phyloP scores from a whole-genome alignment of 1,284 basidiomycete genomes.

The Ustilago shanxiensis region DNA sequence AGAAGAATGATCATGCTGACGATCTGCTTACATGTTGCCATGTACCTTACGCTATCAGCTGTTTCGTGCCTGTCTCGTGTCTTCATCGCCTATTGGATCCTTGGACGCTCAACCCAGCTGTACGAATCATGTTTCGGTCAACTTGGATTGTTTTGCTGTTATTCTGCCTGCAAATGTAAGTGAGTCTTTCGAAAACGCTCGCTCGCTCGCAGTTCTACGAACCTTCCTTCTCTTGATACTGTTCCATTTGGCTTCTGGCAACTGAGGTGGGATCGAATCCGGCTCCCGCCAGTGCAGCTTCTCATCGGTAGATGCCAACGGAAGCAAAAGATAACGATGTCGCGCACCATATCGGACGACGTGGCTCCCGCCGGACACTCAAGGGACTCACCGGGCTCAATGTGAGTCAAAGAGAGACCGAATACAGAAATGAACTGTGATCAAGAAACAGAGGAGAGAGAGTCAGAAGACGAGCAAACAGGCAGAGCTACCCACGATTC shows the following conservation, averaged over 20 bases:
- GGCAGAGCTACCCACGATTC: too few species aligned
- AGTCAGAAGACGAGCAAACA: background rate
- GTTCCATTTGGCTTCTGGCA: too few species aligned
- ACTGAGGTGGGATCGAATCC: too few species aligned
- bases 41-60: background rate
- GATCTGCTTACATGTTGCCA: background rate
- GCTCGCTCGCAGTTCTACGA: background rate
- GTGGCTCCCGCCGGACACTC: background rate
- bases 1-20: background rate
- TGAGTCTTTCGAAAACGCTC: background rate
- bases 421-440: background rate
- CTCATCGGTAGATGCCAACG: too few species aligned
- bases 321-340: background rate
- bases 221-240: too few species aligned
- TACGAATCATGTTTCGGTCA: background rate
- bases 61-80: background rate
- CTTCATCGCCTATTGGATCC: background rate
- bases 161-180: background rate
- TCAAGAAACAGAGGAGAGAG: background rate
- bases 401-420: slow-evolving; percentile 1
- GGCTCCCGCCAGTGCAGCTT: too few species aligned
- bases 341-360: background rate
- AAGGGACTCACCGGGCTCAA: background rate
- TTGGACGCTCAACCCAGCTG: background rate
- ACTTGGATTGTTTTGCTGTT: background rate